Conservation (phyloP, 441 rosid species). For the Manihot esculenta region DNA sequence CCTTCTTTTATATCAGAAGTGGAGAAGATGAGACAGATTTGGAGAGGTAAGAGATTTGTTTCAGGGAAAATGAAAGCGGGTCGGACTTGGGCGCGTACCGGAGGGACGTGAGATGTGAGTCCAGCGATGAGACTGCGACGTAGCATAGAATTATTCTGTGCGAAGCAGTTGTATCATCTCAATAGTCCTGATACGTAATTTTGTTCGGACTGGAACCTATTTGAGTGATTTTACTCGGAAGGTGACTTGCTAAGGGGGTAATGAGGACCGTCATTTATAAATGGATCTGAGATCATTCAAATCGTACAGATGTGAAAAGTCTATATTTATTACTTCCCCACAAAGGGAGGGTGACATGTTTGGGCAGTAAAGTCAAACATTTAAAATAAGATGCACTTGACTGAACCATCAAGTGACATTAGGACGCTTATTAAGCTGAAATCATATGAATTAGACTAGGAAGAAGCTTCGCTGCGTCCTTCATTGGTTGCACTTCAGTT, state of each 20-base stretch:
- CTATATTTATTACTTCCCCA: not conserved
- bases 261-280: constrained; percentile 2
- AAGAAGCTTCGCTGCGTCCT: too few relatives aligned
- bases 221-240: not conserved
- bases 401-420: too few relatives aligned
- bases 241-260: not conserved
- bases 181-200: not conserved
- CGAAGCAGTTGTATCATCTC: not conserved
- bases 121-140: not conserved
- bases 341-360: not conserved
- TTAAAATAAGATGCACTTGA: too few relatives aligned
- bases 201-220: not conserved
- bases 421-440: too few relatives aligned
- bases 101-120: too few relatives aligned
- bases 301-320: too few relatives aligned
- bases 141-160: not conserved
- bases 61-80: too few relatives aligned
- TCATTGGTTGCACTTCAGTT: too few relatives aligned
- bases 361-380: not conserved
- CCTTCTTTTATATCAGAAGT: not conserved
- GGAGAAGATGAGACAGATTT: not conserved
- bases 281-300: too few relatives aligned
- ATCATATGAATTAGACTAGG: too few relatives aligned
- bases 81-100: too few relatives aligned
- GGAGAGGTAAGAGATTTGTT: too few relatives aligned